These are phyloP conservation scores for Amphicarpaea edgeworthii DNA, from an alignment of 306 rosid genomes.

Conservation along the genomic window DNA sequence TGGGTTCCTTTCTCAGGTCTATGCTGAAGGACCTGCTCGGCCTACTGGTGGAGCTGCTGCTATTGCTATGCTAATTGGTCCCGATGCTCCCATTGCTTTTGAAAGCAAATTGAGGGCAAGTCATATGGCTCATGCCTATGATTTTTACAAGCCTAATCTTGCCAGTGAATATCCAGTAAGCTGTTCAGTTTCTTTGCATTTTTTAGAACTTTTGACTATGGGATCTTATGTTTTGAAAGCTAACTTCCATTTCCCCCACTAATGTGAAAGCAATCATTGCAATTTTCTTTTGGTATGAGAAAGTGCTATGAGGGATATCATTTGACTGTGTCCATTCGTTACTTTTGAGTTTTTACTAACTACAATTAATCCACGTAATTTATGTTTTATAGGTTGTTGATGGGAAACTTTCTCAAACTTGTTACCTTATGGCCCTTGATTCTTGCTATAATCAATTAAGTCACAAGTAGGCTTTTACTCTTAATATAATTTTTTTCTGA, in stretches of 20 bases:
- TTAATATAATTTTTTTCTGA: slow-evolving; percentile 28
- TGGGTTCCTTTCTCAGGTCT: slow-evolving; percentile 63
- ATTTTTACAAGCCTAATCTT: slow-evolving; percentile 93
- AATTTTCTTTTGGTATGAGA: slow-evolving; percentile 24
- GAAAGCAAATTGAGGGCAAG: slow-evolving; percentile 90
- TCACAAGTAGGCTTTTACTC: slow-evolving; percentile 64
- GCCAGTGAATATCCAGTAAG: slow-evolving; percentile 97
- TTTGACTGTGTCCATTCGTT: background rate
- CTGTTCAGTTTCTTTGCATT: slow-evolving; percentile 12
- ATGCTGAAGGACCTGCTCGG: slow-evolving; percentile 92
- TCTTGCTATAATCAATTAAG: slow-evolving; percentile 75
- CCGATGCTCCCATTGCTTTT: slow-evolving; percentile 83
- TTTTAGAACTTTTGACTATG: background rate
- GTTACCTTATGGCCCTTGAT: slow-evolving; percentile 89
- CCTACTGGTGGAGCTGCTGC: slow-evolving; percentile 98
- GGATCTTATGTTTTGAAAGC: slow-evolving; percentile 12
- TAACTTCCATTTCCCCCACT: slow-evolving; percentile 22
- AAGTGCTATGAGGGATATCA: background rate
- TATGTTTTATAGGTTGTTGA: slow-evolving; percentile 76
- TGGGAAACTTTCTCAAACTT: slow-evolving; percentile 92
- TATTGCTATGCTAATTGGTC: slow-evolving; percentile 80
- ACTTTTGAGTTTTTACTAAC: background rate
- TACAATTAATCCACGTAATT: slow-evolving; percentile 30
- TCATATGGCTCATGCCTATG: slow-evolving; percentile 87
- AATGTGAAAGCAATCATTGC: slow-evolving; percentile 7